Conservation (phyloP, 345 rosid genomes). For the sweet orange (Citrus sinensis) region DNA sequence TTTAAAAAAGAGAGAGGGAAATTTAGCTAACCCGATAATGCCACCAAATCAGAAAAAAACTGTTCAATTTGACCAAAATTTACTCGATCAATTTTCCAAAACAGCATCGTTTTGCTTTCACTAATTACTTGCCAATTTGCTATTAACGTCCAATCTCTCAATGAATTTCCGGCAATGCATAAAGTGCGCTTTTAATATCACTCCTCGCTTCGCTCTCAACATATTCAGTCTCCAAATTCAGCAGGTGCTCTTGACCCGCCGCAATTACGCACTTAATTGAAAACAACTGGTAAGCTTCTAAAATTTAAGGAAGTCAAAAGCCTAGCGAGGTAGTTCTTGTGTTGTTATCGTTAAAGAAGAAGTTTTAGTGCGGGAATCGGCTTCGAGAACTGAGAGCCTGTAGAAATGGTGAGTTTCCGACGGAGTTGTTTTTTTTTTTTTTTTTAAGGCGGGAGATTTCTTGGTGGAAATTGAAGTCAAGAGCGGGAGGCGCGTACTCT, state of each 20-base stretch:
- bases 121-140: slow-evolving; percentile 2
- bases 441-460: slow-evolving; percentile 67
- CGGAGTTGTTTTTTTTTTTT: no score
- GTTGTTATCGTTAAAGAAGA: no score
- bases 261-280: no score
- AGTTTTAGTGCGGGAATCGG: no score
- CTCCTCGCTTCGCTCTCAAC: no score
- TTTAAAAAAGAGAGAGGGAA: not conserved
- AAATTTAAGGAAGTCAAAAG: no score
- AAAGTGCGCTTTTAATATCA: slow-evolving; percentile 35
- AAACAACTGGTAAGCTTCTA: no score
- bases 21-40: slow-evolving; percentile 59
- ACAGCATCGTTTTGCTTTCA: slow-evolving; percentile 16
- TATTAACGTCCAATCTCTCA: slow-evolving; percentile 54
- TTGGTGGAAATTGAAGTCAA: slow-evolving; percentile 56
- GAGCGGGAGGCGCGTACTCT: slow-evolving; percentile 61
- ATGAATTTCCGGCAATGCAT: slow-evolving; percentile 69
- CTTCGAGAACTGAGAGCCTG: no score
- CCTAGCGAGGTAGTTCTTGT: no score
- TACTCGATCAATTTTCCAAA: slow-evolving; percentile 32
- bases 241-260: no score
- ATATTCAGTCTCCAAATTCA: no score
- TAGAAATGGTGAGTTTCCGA: no score
- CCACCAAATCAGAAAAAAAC: slow-evolving; percentile 84
- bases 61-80: slow-evolving; percentile 56